Conservation (phyloP, 163 green algal genomes). For the Chlorella variabilis region DNA sequence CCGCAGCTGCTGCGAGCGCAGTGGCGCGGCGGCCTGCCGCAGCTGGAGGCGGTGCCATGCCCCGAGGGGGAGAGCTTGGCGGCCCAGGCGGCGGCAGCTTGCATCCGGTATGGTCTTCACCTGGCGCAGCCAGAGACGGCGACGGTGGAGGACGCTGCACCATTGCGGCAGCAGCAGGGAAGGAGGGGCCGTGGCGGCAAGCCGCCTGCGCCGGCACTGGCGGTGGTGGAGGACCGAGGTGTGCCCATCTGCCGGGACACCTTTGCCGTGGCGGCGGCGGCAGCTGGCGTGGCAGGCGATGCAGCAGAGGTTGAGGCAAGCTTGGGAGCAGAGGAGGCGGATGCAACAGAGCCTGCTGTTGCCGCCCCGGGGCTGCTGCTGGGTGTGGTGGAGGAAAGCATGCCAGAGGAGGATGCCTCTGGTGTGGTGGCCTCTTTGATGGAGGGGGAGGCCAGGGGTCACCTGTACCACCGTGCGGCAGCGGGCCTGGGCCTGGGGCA, state of each 20-base stretch:
- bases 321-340: not conserved
- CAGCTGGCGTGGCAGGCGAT: not conserved
- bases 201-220: conserved; percentile 6
- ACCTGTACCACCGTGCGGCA: conserved; percentile 21
- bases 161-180: not conserved
- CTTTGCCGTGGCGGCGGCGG: not conserved
- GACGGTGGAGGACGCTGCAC: not conserved
- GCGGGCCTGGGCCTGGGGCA: not conserved
- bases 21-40: conserved; percentile 14
- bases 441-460: conserved; percentile 28
- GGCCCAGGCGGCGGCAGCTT: not conserved
- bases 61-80: not conserved
- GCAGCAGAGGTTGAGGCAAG: not conserved
- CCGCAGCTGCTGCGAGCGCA: conserved; percentile 25
- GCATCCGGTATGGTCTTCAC: conserved; percentile 4
- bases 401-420: conserved; percentile 4
- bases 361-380: not conserved
- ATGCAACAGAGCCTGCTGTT: not conserved
- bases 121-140: not conserved
- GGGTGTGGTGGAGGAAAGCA: conserved; percentile 1
- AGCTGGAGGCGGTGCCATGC: conserved; percentile 1
- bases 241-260: conserved; percentile 25
- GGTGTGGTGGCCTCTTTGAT: conserved; percentile 21
- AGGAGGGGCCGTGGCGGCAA: not conserved
- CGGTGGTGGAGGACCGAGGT: conserved; percentile 29